Percentiles rank a stretch among this genome's conserved stretches.
Conservation (phyloP, 192 early-diverging fungal species). For the Glomus cerebriforme region DNA sequence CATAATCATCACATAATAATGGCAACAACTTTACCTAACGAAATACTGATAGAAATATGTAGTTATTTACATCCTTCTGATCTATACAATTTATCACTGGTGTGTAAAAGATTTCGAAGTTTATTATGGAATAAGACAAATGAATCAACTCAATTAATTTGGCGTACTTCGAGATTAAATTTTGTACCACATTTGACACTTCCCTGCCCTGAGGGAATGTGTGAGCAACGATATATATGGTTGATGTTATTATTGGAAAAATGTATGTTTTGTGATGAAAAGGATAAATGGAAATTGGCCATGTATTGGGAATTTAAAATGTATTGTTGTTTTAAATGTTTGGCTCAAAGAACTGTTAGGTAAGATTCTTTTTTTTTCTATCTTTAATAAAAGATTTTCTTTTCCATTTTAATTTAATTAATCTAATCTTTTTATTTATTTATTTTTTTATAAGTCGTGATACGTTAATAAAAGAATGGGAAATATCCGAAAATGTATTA, state of each 20-base stretch:
- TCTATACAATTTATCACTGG: conserved; percentile 5
- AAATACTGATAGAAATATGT: conserved; percentile 10
- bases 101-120: conserved; percentile 5
- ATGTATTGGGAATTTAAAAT: conserved; percentile 20
- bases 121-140: conserved; percentile 3
- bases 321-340: conserved; percentile 15
- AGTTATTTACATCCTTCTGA: neutral
- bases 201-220: neutral
- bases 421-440: neutral
- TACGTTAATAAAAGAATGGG: conserved; percentile 12
- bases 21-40: neutral
- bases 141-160: neutral
- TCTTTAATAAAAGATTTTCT: no score
- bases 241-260: conserved; percentile 4
- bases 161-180: conserved; percentile 5
- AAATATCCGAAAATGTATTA: neutral
- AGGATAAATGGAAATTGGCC: neutral
- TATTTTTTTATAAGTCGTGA: neutral
- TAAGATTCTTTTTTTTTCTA: neutral
- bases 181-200: neutral
- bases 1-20: no score
- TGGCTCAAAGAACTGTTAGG: conserved; percentile 9
- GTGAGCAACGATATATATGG: conserved; percentile 15
- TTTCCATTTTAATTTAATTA: no score
- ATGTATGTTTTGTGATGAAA: conserved; percentile 19